These are phyloP conservation scores for Naegleria lovaniensis DNA, from an alignment of 208 protist genomes.

Conservation along the genomic window DNA sequence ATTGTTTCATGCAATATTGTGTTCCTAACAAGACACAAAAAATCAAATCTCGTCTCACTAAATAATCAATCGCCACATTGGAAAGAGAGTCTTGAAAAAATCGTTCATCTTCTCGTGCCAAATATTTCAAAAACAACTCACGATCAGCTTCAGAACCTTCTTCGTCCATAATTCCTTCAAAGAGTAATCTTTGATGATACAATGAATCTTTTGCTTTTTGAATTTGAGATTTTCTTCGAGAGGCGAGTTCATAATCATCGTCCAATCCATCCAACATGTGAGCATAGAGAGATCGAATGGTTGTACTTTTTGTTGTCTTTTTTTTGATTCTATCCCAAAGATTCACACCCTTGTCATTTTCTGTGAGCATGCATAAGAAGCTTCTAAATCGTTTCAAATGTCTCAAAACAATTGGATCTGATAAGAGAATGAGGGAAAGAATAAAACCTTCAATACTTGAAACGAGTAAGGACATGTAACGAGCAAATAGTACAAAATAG, in stretches of 20 bases:
- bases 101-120: background rate
- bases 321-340: background rate
- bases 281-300: background rate
- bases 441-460: background rate
- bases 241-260: background rate
- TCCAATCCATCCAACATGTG: background rate
- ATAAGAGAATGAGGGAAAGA: background rate
- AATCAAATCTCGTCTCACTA: background rate
- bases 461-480: background rate
- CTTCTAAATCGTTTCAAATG: background rate
- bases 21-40: background rate
- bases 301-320: background rate
- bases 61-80: background rate
- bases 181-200: background rate
- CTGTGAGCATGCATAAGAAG: background rate
- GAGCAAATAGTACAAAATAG: background rate
- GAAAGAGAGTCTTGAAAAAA: background rate
- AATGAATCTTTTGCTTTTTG: background rate
- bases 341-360: background rate
- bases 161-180: background rate
- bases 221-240: background rate
- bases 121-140: background rate
- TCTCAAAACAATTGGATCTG: background rate
- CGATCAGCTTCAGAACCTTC: background rate
- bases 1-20: background rate